Evolutionary conservation across 1,284 basidiomycete genomes (phyloP).

Genomic region (Rhodotorula sp.): DNA sequence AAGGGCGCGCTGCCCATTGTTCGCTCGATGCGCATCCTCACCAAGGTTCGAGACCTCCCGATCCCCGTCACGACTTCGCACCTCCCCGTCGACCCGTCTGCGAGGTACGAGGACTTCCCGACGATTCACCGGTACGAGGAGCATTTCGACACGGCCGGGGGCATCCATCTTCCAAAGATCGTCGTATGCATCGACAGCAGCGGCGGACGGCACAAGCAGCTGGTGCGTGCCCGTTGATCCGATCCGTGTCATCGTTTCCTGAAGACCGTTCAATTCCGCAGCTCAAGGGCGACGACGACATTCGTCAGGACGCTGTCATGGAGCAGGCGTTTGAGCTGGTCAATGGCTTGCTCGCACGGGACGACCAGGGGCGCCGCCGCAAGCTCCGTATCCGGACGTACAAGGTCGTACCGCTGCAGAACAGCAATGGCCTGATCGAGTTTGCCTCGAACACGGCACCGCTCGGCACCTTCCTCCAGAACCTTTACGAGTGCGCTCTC

Average conservation of each 20-base stretch:
- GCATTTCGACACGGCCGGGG: slow-evolving; percentile 70
- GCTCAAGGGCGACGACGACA: slow-evolving; percentile 93
- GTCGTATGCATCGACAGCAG: slow-evolving; percentile 68
- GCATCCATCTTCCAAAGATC: slow-evolving; percentile 82
- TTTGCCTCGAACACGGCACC: slow-evolving; percentile 82
- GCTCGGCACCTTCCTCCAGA: slow-evolving; percentile 53
- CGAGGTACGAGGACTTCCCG: slow-evolving; percentile 61
- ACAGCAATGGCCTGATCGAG: slow-evolving; percentile 82
- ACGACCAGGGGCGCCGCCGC: slow-evolving; percentile 73
- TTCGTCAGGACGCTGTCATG: slow-evolving; percentile 98
- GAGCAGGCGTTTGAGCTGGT: slow-evolving; percentile 94
- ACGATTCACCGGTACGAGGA: slow-evolving; percentile 67
- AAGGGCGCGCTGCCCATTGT: slow-evolving; percentile 18
- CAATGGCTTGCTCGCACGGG: slow-evolving; percentile 72
- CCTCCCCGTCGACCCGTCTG: slow-evolving; percentile 69
- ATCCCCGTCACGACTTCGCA: slow-evolving; percentile 79
- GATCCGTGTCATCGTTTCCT: not conserved
- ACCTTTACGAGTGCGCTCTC: slow-evolving; percentile 26
- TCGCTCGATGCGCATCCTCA: slow-evolving; percentile 9
- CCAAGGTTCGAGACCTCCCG: slow-evolving; percentile 58
- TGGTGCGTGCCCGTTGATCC: slow-evolving; percentile 59
- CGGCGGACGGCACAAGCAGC: slow-evolving; percentile 71
- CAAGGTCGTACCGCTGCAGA: slow-evolving; percentile 80
- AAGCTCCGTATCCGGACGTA: slow-evolving; percentile 78
- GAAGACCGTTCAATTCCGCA: slow-evolving; percentile 49